These are phyloP conservation scores for Amborella trichopoda DNA, from an alignment of 164 flowering plant species.

Conservation along the genomic window DNA sequence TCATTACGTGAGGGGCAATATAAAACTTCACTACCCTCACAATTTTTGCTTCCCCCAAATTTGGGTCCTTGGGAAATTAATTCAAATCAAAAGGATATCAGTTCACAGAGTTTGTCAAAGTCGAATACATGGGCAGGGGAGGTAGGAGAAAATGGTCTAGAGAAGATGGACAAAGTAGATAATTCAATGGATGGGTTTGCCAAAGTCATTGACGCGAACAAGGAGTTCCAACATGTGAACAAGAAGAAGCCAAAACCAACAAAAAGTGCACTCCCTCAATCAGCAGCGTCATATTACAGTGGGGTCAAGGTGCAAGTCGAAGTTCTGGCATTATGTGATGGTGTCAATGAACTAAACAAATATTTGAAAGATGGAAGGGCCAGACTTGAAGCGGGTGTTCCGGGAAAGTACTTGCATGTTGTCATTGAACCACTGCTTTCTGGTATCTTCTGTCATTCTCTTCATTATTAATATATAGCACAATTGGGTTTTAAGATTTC, in stretches of 20 bases:
- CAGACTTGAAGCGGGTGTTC: conserved; percentile 47
- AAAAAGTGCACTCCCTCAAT: conserved; percentile 33
- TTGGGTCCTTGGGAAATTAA: too few species aligned
- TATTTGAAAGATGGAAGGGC: conserved; percentile 33
- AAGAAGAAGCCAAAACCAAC: conserved; percentile 14
- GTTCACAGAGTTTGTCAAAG: conserved; percentile 7
- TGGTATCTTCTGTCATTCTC: conserved; percentile 21
- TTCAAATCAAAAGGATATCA: not conserved
- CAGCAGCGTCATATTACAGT: conserved; percentile 47
- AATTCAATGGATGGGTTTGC: conserved; percentile 10
- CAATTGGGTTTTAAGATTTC: not conserved
- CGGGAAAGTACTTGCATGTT: conserved; percentile 54
- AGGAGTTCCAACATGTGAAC: conserved; percentile 8
- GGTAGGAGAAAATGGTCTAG: conserved; percentile 3
- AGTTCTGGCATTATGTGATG: conserved; percentile 35
- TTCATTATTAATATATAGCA: not conserved
- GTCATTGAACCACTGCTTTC: conserved; percentile 41
- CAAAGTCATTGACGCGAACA: conserved; percentile 5
- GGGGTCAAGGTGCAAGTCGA: conserved; percentile 31
- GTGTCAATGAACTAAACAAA: conserved; percentile 25
- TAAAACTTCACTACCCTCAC: conserved; percentile 4
- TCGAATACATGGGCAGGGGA: conserved; percentile 7
- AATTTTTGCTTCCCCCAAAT: conserved; percentile 16
- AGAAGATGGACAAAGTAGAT: conserved; percentile 4
- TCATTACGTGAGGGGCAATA: conserved; percentile 14